Conservation (phyloP, 805 yeast genomes). For the Cyberlindnera amylophila region DNA sequence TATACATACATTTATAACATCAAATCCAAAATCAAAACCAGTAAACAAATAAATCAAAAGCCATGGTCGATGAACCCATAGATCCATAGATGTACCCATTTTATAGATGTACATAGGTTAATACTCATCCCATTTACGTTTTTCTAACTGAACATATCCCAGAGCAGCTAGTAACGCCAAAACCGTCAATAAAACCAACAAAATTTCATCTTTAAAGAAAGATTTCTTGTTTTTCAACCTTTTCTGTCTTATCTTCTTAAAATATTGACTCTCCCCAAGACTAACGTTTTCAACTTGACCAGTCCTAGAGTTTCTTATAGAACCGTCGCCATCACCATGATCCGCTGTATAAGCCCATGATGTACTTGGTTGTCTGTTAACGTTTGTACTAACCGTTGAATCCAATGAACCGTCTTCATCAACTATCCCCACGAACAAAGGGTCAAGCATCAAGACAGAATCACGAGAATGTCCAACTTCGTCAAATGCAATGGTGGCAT, state of each 20-base stretch:
- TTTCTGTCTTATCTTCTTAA: conserved; percentile 10
- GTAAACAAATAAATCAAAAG: no score
- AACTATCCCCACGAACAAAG: conserved; percentile 71
- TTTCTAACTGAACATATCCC: conserved; percentile 16
- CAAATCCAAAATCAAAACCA: no score
- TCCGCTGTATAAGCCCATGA: conserved; percentile 1
- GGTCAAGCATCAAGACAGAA: conserved; percentile 72
- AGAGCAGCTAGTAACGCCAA: conserved; percentile 21
- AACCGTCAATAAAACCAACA: conserved; percentile 5
- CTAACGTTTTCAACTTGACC: conserved; percentile 20
- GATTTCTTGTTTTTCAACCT: conserved; percentile 4
- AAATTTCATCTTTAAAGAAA: conserved; percentile 11
- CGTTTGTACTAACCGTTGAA: background rate
- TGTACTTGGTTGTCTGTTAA: background rate
- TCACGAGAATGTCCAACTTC: conserved; percentile 98
- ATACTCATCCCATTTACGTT: conserved; percentile 15
- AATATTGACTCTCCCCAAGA: conserved; percentile 25
- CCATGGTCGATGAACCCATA: no score
- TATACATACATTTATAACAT: no score
- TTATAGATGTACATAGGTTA: no score
- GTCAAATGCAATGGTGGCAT: conserved; percentile 79
- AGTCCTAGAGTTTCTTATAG: conserved; percentile 6
- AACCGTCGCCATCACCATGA: conserved; percentile 6
- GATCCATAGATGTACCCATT: no score
- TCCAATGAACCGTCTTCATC: conserved; percentile 32